These are phyloP conservation scores for Persicaria maculosa DNA, from an alignment of 148 eudicot genomes.

Conservation along the genomic window DNA sequence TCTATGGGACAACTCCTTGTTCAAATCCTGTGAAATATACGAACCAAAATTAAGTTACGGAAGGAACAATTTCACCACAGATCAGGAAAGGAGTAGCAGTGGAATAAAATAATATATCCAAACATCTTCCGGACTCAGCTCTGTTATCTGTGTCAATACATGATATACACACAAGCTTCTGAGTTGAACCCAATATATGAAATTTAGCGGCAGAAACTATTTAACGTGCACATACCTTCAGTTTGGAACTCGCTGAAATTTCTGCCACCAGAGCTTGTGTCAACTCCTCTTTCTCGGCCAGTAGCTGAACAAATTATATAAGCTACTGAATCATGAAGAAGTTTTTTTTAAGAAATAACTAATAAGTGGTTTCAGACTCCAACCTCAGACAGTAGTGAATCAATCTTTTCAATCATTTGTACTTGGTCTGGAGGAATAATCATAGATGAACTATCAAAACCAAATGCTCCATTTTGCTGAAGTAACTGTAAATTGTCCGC, in stretches of 20 bases:
- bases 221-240: conserved; percentile 45
- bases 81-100: not conserved
- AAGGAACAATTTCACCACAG: not conserved
- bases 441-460: conserved; percentile 40
- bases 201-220: not conserved
- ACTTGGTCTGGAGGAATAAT: conserved; percentile 77
- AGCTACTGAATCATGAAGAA: not conserved
- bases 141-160: not conserved
- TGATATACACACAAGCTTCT: not conserved
- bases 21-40: conserved; percentile 42
- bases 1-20: conserved; percentile 73
- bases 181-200: not conserved
- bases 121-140: not conserved
- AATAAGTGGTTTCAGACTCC: conserved; percentile 8
- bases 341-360: not conserved
- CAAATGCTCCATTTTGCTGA: conserved; percentile 30
- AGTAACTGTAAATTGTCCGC: conserved; percentile 25
- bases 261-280: conserved; percentile 59
- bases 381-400: conserved; percentile 77
- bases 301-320: conserved; percentile 39
- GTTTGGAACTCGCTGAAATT: conserved; percentile 50
- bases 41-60: not conserved
- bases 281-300: conserved; percentile 76
- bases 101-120: not conserved
- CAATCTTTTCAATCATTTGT: conserved; percentile 68